Base-by-base conservation (phyloP, 2,329 filamentous ascomycete genomes). In the Dryadomyces quercivorus region DNA sequence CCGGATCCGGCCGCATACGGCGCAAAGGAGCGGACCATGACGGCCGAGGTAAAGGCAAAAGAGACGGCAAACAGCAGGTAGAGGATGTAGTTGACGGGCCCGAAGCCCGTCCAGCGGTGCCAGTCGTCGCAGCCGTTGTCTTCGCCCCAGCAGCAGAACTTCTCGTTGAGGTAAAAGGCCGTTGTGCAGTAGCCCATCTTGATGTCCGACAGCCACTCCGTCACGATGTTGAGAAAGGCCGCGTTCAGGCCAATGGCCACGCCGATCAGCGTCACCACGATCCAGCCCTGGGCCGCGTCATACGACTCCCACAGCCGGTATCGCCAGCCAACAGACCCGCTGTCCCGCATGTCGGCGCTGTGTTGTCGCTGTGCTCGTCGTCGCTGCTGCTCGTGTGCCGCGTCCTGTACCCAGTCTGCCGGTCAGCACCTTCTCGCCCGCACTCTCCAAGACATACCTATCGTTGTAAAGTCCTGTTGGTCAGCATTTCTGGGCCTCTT, bases 111-210 rank as follows among this genome's bases (percentile, higher is more conserved):
- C 93, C 93, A 98, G 48, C 75, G 76, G 64, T 90, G 86, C 92
- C 93, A 98, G 65, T 95, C 85, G 1, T 80, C 73, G 66, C 93
- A 98, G 4, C 88, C 91, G 65, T 81, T 85, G 63, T 96, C 90
- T 55, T 93, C 87, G 42, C 93, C 93, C 90, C 91, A 98, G 67
- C 93, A 98, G 70, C 93, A 98, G 68, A 98, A 98, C 67, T 81
- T 86, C 75, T 97, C 89, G 69, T 98, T 98, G 56, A 98, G 77
- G 66, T 98, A 98, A 69, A 97, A 98, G 3, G 84, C 92, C 9
- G 91, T 96, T 13, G 84, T 86, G 75, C 93, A 98, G 70, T 96
- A 85, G n/a, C 93, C 93, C 64, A 92, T 75, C 73, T 97, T 98
- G 66, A 96, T 84, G 70, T 98, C 93, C 40, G 88, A 86, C 58